Base-by-base conservation (phyloP, 768 basidiomycete species). In the Mycena polygramma region DNA sequence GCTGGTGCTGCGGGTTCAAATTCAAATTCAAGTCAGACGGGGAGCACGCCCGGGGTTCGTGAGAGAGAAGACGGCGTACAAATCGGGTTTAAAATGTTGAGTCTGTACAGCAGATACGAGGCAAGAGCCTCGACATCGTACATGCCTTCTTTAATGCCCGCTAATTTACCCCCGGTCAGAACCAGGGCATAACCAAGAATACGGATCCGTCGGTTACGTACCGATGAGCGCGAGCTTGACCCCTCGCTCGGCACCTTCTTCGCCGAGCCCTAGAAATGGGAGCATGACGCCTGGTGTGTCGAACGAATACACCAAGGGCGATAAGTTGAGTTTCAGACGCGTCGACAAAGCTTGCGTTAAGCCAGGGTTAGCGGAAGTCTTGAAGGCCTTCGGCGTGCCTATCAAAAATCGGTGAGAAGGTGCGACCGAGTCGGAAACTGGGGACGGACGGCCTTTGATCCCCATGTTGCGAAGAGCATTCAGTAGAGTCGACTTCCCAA, bases 271-370 rank as follows among this genome's bases (percentile, higher is more conserved):
- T 37, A 99, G 87, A 82, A 93, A 99, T 14, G 96, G 95, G 51
- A 98, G 85, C 97, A 99, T 99, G 55, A 99, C 94, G 3, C 98
- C 98, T 2, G 98, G 98, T 11, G 95, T 91, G 83, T 99, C 98
- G 76, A 92, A 96, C 6, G 98, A 94, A 83, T 99, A 99, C 14
- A 98, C 92, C 10, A 90, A 82, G 3, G 96, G 96, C 63, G 91
- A 86, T 68, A 92, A 79, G 30, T 90, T 92, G 62, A 99, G 85
- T 81, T 96, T 96, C 52, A 99, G 85, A 41, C 95, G 90, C 13
- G 94, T 97, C 7, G 97, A 97, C 51, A 98, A 81, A 46, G 93
- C 89, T 62, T 93, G 92, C 20, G 98, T 99, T 77, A 95, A 86
- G 20, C 98, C 98, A 0, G 98, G 96, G 75, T 94, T 90, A 2